A percentile compares a stretch with the other conserved stretches of the same genome.
These are phyloP conservation scores for Saccharomycopsis selenospora DNA, from an alignment of 805 yeast genomes.

Conservation along the genomic window DNA sequence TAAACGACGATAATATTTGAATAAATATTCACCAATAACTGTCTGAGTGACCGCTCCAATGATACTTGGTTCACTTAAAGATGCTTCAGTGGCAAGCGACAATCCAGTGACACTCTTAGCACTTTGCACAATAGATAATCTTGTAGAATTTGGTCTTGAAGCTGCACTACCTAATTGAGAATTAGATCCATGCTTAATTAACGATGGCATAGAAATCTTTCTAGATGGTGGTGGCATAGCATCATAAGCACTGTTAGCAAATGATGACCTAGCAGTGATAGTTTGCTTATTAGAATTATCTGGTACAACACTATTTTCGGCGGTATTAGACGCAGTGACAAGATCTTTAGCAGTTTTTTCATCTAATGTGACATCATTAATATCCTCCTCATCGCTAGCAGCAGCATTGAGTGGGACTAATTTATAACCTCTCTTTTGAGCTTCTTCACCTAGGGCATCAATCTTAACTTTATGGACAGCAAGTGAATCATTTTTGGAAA, in stretches of 20 bases:
- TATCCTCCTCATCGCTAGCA: constrained; percentile 17
- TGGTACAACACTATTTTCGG: not conserved
- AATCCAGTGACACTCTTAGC: constrained; percentile 31
- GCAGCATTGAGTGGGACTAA: constrained; percentile 12
- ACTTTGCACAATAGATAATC: constrained; percentile 21
- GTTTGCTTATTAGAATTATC: not conserved
- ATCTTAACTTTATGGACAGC: constrained; percentile 40
- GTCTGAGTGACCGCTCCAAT: constrained; percentile 86
- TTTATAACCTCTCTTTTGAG: constrained; percentile 40
- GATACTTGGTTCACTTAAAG: constrained; percentile 62
- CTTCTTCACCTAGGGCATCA: constrained; percentile 39
- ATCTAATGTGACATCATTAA: constrained; percentile 12
- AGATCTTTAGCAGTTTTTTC: not conserved
- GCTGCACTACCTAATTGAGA: constrained; percentile 10
- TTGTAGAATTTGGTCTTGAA: constrained; percentile 11
- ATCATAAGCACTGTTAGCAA: not conserved
- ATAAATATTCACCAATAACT: constrained; percentile 84
- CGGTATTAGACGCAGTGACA: not conserved
- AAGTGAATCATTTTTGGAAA: constrained; percentile 39
- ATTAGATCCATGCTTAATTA: constrained; percentile 6
- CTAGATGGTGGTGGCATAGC: constrained; percentile 15
- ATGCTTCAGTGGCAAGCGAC: constrained; percentile 47
- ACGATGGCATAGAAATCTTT: constrained; percentile 5
- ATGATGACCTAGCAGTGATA: not conserved
- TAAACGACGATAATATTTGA: constrained; percentile 73